Conservation (phyloP, 305 asterid species). For the Striga hermonthica region DNA sequence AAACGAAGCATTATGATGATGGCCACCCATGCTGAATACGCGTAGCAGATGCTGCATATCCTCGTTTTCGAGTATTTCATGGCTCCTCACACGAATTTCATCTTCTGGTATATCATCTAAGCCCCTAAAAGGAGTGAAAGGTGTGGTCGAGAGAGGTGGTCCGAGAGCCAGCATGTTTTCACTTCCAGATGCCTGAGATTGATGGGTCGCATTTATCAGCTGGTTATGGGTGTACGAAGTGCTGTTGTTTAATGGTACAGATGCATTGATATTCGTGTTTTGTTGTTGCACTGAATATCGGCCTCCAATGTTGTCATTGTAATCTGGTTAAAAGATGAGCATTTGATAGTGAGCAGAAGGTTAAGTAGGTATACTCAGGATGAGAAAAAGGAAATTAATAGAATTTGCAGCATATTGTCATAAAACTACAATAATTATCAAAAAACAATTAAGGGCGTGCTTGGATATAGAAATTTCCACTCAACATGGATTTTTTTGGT, state of each 20-base stretch:
- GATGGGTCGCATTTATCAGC: slow-evolving; percentile 45
- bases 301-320: slow-evolving; percentile 44
- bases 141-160: slow-evolving; percentile 52
- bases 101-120: slow-evolving; percentile 69
- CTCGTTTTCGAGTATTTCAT: slow-evolving; percentile 87
- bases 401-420: too few species aligned
- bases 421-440: too few species aligned
- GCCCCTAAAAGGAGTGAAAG: slow-evolving; percentile 49
- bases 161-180: slow-evolving; percentile 62
- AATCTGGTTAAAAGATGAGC: slow-evolving; percentile 46
- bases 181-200: slow-evolving; percentile 48
- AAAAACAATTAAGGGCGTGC: too few species aligned
- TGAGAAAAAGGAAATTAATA: too few species aligned
- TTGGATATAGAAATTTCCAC: too few species aligned
- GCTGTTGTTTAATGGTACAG: slow-evolving; percentile 39
- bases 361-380: too few species aligned
- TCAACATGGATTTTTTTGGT: too few species aligned
- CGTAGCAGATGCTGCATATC: slow-evolving; percentile 95
- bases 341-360: slow-evolving; percentile 20
- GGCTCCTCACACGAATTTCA: slow-evolving; percentile 83
- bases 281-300: slow-evolving; percentile 51
- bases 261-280: slow-evolving; percentile 51
- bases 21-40: slow-evolving; percentile 61
- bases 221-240: slow-evolving; percentile 49
- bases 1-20: slow-evolving; percentile 45